Base-by-base conservation (phyloP, 2,329 filamentous ascomycete species). In the Emmonsia crescens region DNA sequence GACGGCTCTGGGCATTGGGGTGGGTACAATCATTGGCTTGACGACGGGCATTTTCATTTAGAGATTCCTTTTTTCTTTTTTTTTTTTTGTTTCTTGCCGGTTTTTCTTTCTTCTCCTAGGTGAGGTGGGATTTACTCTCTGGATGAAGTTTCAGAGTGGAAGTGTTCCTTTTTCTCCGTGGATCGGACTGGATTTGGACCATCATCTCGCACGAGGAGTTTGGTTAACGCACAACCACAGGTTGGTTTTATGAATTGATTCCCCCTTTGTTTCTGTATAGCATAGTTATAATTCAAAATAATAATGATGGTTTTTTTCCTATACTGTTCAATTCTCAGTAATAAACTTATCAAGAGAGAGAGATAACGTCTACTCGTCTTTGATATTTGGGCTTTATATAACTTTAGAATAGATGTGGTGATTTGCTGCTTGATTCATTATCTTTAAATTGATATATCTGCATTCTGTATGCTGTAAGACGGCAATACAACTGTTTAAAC, bases 1-100 rank as follows among this genome's bases (percentile, higher is more conserved):
- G 21, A 57, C 55, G 38, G 55, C 55, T 2, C 8, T 57, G 55
- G 55, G 55, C 38, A 57, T 57, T 46, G 55, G 55, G 19, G 40
- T 57, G n/a, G 55, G 38, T 8, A 31, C 55, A 5, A 29, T 57
- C 5, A 6, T 57, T 6, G 55, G 55, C 9, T 31, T 57, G 55
- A 57, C 55, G 16, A 57, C 55, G 27, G 55, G 55, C 1, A 19
- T 57, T 57, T 57, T 57, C n/a, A n/a, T 57, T 57, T 57, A 42
- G 21, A n/a, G 31, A 31, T 33, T 33, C 19, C 49, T 19, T n/a
- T 19, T 14, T n/a, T 10, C 2, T 19, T 19, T 52, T n/a, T 33
- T 29, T 5, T 33, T n/a, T 9, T 2, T 10, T n/a, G 5, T 46
- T 2, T 52, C n/a, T n/a, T n/a, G n/a, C n/a, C n/a, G n/a, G n/a